A percentile compares a stretch with the other conserved stretches of the same genome.
Conservation (phyloP, 1,139 yeast species). For the Protomyces arabidopsidicola region DNA sequence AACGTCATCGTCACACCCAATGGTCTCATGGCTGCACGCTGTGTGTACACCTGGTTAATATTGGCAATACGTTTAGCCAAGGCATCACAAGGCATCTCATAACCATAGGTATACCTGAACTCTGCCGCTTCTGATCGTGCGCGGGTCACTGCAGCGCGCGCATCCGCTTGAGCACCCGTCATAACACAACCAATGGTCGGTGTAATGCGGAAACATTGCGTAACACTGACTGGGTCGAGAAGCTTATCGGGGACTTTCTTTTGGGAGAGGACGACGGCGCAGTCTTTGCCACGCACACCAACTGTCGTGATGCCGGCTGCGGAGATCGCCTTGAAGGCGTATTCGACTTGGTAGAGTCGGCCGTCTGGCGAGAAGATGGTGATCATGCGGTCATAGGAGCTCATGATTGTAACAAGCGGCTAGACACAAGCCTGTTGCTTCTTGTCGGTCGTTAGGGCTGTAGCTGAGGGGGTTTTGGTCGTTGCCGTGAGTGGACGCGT, state of each 20-base stretch:
- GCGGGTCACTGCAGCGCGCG: conserved; percentile 80
- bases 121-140: conserved; percentile 94
- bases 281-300: conserved; percentile 80
- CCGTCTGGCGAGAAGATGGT: conserved; percentile 99
- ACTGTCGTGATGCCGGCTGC: conserved; percentile 84
- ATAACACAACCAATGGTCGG: conserved; percentile 78
- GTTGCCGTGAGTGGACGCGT: no score
- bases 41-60: conserved; percentile 89
- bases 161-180: conserved; percentile 80
- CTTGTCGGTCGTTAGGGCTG: not conserved
- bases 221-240: conserved; percentile 26
- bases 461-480: no score
- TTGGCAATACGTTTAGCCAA: conserved; percentile 94
- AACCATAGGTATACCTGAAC: conserved; percentile 88
- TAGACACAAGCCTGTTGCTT: not conserved
- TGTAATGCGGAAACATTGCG: conserved; percentile 26
- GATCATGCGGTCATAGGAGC: conserved; percentile 83
- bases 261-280: conserved; percentile 87
- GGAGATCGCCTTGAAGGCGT: conserved; percentile 95
- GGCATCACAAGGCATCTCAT: conserved; percentile 93
- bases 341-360: conserved; percentile 84
- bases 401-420: not conserved
- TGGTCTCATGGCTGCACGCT: conserved; percentile 99
- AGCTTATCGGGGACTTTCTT: conserved; percentile 68
- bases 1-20: conserved; percentile 58